Conservation (phyloP, 2,329 filamentous ascomycete species). For the Cadophora luteo-olivacea region DNA sequence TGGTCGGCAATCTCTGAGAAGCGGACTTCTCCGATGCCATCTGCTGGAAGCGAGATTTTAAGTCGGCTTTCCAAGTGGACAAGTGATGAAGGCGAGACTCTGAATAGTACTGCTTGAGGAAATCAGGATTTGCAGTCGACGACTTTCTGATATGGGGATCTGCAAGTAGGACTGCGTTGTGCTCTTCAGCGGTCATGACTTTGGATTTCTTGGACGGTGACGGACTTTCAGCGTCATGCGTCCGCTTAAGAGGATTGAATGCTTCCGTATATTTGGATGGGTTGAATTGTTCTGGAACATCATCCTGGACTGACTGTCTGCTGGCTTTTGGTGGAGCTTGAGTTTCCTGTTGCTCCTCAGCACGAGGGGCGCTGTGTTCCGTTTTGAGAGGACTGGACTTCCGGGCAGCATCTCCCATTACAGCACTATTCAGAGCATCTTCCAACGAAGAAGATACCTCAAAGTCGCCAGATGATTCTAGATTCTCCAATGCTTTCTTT, state of each 20-base stretch:
- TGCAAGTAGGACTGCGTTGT: constrained; percentile 83
- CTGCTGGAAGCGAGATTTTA: constrained; percentile 87
- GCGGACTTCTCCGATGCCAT: constrained; percentile 73
- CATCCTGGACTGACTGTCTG: not conserved
- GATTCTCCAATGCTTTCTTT: constrained; percentile 18
- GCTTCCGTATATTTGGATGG: not conserved
- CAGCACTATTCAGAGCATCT: constrained; percentile 40
- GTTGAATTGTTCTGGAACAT: not conserved
- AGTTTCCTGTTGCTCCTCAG: not conserved
- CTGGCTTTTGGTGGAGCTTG: not conserved
- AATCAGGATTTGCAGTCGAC: constrained; percentile 90
- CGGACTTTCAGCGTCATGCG: constrained; percentile 27
- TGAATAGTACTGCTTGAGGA: constrained; percentile 92
- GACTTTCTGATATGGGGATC: constrained; percentile 88
- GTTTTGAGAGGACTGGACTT: constrained; percentile 13
- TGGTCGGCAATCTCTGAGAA: constrained; percentile 52
- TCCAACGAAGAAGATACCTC: constrained; percentile 45
- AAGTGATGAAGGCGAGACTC: constrained; percentile 95
- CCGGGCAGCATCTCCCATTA: not conserved
- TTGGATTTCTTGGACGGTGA: constrained; percentile 37
- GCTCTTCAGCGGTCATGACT: constrained; percentile 82
- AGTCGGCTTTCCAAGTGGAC: constrained; percentile 93
- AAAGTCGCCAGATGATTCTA: constrained; percentile 38
- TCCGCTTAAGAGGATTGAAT: constrained; percentile 20
- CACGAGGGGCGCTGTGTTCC: not conserved